phyloP scores from a whole-genome alignment of 306 rosid genomes.

The Quillaja saponaria region DNA sequence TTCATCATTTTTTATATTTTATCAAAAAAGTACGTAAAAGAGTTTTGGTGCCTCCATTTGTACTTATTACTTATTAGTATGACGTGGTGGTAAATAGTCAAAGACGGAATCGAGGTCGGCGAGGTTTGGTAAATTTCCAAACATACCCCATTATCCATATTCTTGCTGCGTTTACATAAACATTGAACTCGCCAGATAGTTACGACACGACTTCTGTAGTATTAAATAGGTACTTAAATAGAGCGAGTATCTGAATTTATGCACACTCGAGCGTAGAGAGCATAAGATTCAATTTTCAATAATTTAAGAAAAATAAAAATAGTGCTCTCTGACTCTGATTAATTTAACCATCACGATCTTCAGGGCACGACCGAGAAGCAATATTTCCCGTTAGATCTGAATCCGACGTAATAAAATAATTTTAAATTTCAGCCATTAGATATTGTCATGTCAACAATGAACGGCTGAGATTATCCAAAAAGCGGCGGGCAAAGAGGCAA shows the following conservation, averaged over 20 bases:
- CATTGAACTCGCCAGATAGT: too few relatives aligned
- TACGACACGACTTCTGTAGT: too few relatives aligned
- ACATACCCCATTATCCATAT: background rate
- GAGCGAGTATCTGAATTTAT: fast-evolving
- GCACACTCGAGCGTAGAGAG: background rate
- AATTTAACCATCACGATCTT: background rate
- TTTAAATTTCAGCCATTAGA: constrained; percentile 38
- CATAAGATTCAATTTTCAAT: background rate
- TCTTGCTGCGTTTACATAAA: too few relatives aligned
- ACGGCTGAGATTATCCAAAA: constrained; percentile 38
- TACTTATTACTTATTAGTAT: too few relatives aligned
- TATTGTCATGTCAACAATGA: background rate
- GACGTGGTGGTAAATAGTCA: constrained; percentile 20
- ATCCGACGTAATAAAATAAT: constrained; percentile 9
- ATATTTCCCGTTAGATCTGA: constrained; percentile 33
- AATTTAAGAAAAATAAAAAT: too few relatives aligned
- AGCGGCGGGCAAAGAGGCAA: constrained; percentile 33
- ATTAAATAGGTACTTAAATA: too few relatives aligned
- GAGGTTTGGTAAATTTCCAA: background rate
- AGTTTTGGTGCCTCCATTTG: too few relatives aligned
- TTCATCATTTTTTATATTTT: too few relatives aligned
- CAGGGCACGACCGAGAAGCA: background rate
- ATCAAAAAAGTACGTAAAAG: too few relatives aligned
- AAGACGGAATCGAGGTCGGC: constrained; percentile 29
- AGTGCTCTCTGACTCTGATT: too few relatives aligned